phyloP scores from a whole-genome alignment of 441 rosid genomes.

The Cnidoscolus chayamansa region DNA sequence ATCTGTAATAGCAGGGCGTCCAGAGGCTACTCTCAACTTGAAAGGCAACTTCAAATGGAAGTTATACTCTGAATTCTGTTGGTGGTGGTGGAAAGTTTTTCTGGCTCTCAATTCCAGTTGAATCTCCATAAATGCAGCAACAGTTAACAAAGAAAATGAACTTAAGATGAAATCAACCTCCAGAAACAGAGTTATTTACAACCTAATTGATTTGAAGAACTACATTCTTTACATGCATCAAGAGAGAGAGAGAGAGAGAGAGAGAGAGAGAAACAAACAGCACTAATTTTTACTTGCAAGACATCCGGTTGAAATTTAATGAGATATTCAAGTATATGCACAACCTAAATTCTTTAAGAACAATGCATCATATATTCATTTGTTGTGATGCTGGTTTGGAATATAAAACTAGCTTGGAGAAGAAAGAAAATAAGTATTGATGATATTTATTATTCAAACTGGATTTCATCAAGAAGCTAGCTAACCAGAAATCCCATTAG shows the following conservation, averaged over 20 bases:
- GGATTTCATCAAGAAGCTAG: not conserved
- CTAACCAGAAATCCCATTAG: not conserved
- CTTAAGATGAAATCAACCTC: not conserved
- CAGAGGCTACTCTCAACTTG: not conserved
- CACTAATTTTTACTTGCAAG: not conserved
- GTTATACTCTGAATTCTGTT: too few species aligned
- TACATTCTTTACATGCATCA: too few species aligned
- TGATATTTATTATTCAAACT: not conserved
- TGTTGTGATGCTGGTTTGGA: not conserved
- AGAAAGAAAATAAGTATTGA: not conserved
- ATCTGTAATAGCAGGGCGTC: not conserved
- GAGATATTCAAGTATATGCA: not conserved
- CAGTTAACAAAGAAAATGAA: not conserved
- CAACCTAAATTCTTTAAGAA: not conserved
- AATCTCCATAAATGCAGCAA: not conserved
- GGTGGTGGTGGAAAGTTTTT: not conserved
- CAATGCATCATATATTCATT: not conserved
- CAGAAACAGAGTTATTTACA: not conserved
- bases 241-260: not conserved
- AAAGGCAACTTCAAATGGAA: not conserved
- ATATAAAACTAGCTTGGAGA: not conserved
- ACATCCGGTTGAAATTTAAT: not conserved
- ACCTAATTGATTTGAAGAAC: not conserved
- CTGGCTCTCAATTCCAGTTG: not conserved
- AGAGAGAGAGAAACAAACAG: not conserved